Base-by-base conservation (phyloP, 352 stramenopile genomes). In the Discostella stelligera region DNA sequence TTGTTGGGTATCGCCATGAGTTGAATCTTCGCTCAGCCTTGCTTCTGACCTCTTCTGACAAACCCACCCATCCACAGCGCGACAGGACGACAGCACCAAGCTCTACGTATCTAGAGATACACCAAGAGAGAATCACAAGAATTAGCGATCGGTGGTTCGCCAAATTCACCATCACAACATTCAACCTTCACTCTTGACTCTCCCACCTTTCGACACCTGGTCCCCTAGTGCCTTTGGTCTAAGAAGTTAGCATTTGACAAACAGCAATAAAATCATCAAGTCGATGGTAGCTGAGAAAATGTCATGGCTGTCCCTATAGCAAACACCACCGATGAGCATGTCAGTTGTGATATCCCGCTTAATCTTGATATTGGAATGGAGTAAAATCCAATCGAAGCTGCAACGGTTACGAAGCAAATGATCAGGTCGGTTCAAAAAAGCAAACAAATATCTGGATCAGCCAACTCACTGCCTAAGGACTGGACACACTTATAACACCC, bases 401-500 rank as follows among this genome's bases (percentile, higher is more conserved):
- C 54, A 66, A 32, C 23, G 23, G 23, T 41, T 61, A 21, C 30
- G 37, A 18, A 23, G 20, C 21, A 20, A 2, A 67, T 44, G 44
- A 32, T 55, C n/a, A 61, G 39, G 14, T 39, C n/a, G 49, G 21
- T 23, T 18, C 13, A 70, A 50, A 46, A 44, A 56, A n/a, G n/a
- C 20, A 67, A 67, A 21, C 4, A 44, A 2, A 44, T 8, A 44
- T 44, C 14, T 49, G 50, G 23, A 21, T 11, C 49, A 32, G 10
- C 3, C 49, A 55, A 67, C 59, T 67, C 37, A 67, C 59, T 77
- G 46, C 75, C 75, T 9, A 83, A 69, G 27, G 55, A 72, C 46
- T 96, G 91, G 7, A 94, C 65, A 25, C 74, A 66, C 66, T 96
- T 95, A 82, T 94, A 95, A 37, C 89, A 80, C 0, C 90, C 90